Base-by-base conservation (phyloP, 768 basidiomycete species). In the Auriscalpium microsporum region DNA sequence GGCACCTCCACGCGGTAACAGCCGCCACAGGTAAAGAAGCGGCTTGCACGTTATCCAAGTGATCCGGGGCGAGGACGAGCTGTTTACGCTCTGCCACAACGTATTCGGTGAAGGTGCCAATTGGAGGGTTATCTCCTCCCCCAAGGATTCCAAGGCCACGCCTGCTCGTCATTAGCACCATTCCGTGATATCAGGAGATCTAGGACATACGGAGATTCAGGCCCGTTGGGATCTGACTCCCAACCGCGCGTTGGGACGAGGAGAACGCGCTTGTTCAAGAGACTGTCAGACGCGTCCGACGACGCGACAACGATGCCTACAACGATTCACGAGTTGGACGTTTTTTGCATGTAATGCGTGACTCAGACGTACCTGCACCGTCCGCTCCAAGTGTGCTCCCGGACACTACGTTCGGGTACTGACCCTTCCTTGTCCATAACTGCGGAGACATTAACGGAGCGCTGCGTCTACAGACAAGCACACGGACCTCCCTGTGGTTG, bases 1-100 rank as follows among this genome's bases (percentile, higher is more conserved):
- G 36, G 45, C 10, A 90, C 90, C 90, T 82, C 85, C 88, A 94
- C 2, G 91, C 87, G 14, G 91, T 94, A 17, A 92, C 66, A 3
- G 83, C 88, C 0, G 75, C 89, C 2, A 89, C 63, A 0, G 91
- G 90, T 81, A 87, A 88, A 4, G 88, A 87, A 0, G 89, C 83
- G 16, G 79, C 75, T 52, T 90, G 79, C 44, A 82, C 71, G 65
- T 87, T 81, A 59, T 77, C 75, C 54, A 90, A 76, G 66, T 92
- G 84, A 5, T 75, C 68, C 0, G 89, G 90, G 3, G 83, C 79
- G 2, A 53, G 71, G 34, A 92, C 72, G 17, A 92, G 78, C 52
- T 87, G 78, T 54, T 83, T 77, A 47, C 86, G 79, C 53, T 82
- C 83, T 16, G 93, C 84, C 17, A 82, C 78, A 33, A 90, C 77